Percentiles rank a stretch among this genome's conserved stretches.
These are phyloP conservation scores for Acanthamoeba culbertsoni DNA, from an alignment of 208 protist species.

Conservation along the genomic window DNA sequence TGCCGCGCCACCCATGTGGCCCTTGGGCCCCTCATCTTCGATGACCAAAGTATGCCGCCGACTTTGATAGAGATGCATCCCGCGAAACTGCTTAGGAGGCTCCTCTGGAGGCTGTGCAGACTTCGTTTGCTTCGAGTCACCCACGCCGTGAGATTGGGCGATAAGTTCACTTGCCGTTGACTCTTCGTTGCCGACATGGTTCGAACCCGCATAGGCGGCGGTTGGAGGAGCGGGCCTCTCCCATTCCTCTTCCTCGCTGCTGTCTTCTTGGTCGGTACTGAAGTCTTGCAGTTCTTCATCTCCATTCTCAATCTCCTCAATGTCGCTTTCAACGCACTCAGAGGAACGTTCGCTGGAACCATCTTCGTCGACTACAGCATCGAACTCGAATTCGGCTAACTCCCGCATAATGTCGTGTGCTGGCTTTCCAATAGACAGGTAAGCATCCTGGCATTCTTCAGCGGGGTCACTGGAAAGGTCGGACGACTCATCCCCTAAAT, in stretches of 20 bases:
- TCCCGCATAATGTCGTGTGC: too few species aligned
- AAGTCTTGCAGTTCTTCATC: neutral
- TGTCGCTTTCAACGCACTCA: neutral
- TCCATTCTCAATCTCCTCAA: neutral
- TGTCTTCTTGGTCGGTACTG: neutral
- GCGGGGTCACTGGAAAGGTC: too few species aligned
- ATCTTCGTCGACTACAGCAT: neutral
- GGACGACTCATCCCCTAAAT: too few species aligned
- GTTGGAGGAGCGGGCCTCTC: neutral
- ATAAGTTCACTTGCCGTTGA: too few species aligned
- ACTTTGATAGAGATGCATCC: neutral
- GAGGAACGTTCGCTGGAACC: neutral
- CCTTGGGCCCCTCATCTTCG: neutral
- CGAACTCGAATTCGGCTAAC: too few species aligned
- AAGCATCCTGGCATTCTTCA: too few species aligned
- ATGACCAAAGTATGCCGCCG: neutral
- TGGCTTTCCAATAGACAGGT: too few species aligned
- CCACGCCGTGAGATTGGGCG: too few species aligned
- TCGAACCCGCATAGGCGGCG: too few species aligned
- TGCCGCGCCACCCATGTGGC: neutral
- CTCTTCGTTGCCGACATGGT: too few species aligned
- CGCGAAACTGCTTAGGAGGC: neutral
- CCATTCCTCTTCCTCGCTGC: neutral
- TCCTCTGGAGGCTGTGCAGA: neutral
- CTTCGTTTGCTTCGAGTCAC: too few species aligned